Conservation (phyloP, 768 basidiomycete species). For the Trametes gibbosa region DNA sequence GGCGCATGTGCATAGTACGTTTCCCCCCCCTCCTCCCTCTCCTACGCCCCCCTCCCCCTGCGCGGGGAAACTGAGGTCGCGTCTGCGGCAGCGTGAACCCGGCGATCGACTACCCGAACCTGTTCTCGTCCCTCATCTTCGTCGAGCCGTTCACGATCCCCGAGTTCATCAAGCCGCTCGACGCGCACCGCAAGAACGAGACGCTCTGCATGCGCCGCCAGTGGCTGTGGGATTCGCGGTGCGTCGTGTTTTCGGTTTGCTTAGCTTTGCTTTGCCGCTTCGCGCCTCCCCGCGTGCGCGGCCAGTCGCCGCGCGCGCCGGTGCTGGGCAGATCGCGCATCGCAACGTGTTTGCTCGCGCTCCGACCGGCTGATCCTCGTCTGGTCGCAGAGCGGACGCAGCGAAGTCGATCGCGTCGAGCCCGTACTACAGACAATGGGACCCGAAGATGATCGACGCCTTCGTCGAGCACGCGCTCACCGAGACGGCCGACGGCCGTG, state of each 20-base stretch:
- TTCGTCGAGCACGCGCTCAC: not conserved
- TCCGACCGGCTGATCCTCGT: too few relatives aligned
- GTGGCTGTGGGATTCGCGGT: not conserved
- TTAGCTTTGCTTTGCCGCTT: not conserved
- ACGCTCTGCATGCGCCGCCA: not conserved
- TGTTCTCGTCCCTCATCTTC: conserved; percentile 71
- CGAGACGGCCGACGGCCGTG: not conserved
- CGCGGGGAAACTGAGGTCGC: too few relatives aligned
- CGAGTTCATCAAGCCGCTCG: not conserved
- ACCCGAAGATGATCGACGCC: not conserved
- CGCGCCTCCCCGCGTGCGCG: too few relatives aligned
- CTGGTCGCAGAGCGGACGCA: not conserved
- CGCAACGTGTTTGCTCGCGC: too few relatives aligned
- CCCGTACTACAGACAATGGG: not conserved
- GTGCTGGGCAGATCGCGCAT: too few relatives aligned
- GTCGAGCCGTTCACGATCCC: conserved; percentile 65
- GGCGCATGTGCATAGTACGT: conserved; percentile 77
- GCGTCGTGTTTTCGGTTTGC: not conserved
- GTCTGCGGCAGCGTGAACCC: conserved; percentile 61
- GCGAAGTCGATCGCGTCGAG: not conserved
- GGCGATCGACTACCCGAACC: conserved; percentile 55
- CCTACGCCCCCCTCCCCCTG: too few relatives aligned
- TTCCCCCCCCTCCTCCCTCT: not conserved
- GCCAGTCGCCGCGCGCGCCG: too few relatives aligned
- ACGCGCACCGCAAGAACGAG: not conserved